A percentile compares a stretch with the other conserved stretches of the same genome.
phyloP scores from a whole-genome alignment of 1,284 basidiomycete species.

The Cryptococcus sp. region DNA sequence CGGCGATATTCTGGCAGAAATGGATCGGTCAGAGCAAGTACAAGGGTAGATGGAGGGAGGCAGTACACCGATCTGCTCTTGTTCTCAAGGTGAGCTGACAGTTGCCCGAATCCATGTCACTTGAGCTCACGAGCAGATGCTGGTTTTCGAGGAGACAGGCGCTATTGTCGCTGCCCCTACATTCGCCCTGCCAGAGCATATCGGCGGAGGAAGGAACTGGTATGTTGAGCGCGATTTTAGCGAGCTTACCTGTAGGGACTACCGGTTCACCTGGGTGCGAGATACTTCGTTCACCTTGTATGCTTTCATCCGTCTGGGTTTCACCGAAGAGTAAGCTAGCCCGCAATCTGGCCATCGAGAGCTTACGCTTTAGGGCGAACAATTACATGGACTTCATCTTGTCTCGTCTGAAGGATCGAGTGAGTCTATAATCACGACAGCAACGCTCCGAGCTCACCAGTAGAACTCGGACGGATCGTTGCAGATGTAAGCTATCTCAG shows the following conservation, averaged over 20 bases:
- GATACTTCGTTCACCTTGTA: conserved; percentile 89
- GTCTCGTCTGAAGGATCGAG: conserved; percentile 65
- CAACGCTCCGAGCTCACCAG: conserved; percentile 12
- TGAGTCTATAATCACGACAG: conserved; percentile 6
- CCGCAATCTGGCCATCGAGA: background rate
- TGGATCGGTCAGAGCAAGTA: conserved; percentile 71
- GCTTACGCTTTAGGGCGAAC: conserved; percentile 15
- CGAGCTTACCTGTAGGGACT: conserved; percentile 24
- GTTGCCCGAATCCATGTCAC: conserved; percentile 48
- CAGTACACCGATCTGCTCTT: conserved; percentile 79
- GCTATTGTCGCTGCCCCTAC: conserved; percentile 89
- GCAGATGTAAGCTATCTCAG: conserved; percentile 76
- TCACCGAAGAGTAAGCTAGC: conserved; percentile 72
- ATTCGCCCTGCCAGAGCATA: conserved; percentile 83
- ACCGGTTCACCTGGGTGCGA: conserved; percentile 58
- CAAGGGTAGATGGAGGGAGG: conserved; percentile 87
- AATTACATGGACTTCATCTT: conserved; percentile 85
- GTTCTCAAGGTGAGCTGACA: conserved; percentile 47
- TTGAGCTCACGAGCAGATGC: conserved; percentile 34
- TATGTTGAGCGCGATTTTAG: conserved; percentile 1
- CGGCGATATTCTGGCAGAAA: conserved; percentile 74
- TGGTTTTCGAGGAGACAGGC: conserved; percentile 50
- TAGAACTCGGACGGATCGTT: conserved; percentile 75
- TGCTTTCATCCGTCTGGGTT: conserved; percentile 81
- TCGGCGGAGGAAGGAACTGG: conserved; percentile 83